A percentile compares a stretch with the other conserved stretches of the same genome.
These are phyloP conservation scores for Fusarium sambucinum DNA, from an alignment of 2,329 filamentous ascomycete species.

Conservation along the genomic window DNA sequence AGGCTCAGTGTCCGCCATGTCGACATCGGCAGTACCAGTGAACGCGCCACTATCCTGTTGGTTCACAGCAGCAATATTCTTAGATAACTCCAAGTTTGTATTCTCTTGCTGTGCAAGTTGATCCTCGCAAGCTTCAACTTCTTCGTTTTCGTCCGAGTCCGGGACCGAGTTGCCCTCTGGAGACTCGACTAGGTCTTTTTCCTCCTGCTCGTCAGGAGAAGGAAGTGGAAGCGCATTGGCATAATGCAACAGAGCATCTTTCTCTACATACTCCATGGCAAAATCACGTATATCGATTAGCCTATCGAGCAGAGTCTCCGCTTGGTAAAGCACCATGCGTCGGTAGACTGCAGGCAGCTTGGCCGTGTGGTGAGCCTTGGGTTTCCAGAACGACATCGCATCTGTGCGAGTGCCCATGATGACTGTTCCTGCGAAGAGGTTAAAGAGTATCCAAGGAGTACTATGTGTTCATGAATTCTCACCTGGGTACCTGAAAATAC, in stretches of 20 bases:
- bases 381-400: constrained; percentile 3
- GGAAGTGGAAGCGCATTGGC: not conserved
- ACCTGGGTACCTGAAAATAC: not conserved
- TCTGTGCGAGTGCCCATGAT: not conserved
- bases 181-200: not conserved
- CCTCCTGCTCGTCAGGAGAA: not conserved
- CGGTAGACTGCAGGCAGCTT: constrained; percentile 6
- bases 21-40: not conserved
- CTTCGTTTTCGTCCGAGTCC: not conserved
- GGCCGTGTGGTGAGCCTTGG: constrained; percentile 6
- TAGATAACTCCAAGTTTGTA: not conserved
- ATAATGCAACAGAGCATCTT: not conserved
- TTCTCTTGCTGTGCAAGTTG: not conserved
- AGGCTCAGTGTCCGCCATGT: not conserved
- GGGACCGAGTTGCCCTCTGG: not conserved
- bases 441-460: not conserved
- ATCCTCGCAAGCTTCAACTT: not conserved
- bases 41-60: too few species aligned
- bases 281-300: not conserved
- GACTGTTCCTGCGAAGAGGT: not conserved
- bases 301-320: accelerated
- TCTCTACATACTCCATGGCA: not conserved
- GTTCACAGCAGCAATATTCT: not conserved
- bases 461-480: not conserved
- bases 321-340: accelerated